Evolutionary conservation across 2,329 filamentous ascomycete genomes (phyloP).

Genomic region (Biscogniauxia sp.): DNA sequence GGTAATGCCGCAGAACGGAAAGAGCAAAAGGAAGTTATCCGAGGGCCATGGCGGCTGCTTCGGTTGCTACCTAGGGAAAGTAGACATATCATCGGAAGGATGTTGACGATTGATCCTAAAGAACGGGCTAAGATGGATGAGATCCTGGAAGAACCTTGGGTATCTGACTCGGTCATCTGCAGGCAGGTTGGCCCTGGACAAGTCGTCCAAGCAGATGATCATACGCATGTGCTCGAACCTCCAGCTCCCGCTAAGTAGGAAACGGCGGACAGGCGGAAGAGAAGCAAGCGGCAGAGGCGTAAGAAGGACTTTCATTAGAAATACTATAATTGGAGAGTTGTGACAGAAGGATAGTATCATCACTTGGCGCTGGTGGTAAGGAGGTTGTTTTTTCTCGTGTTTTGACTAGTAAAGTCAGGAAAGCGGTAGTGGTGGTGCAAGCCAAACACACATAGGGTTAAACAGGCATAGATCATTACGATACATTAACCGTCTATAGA

Average conservation of each 20-base stretch:
- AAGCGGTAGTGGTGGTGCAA: constrained; percentile 24
- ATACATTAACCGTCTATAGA: constrained; percentile 21
- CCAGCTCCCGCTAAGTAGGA: constrained; percentile 43
- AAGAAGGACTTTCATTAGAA: background rate
- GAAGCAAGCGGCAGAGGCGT: background rate
- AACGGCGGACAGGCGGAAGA: background rate
- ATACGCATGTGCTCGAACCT: constrained; percentile 83
- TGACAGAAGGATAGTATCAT: constrained; percentile 10
- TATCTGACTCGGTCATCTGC: constrained; percentile 81
- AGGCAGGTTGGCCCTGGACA: constrained; percentile 69
- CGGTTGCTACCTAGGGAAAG: constrained; percentile 86
- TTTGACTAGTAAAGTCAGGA: constrained; percentile 4
- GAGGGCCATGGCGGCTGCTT: constrained; percentile 87
- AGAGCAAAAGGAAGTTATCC: constrained; percentile 76
- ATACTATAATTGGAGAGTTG: constrained; percentile 6
- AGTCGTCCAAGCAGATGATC: constrained; percentile 70
- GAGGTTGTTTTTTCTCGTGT: constrained; percentile 7
- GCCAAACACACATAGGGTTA: constrained; percentile 15
- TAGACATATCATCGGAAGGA: constrained; percentile 82
- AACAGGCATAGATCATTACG: constrained; percentile 26
- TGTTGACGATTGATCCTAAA: constrained; percentile 86
- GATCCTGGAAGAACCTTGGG: constrained; percentile 85
- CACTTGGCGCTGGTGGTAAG: constrained; percentile 15
- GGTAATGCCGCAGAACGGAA: constrained; percentile 50
- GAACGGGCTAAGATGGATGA: constrained; percentile 82